Evolutionary conservation across 169 alveolate species (phyloP).

Genomic region (Cryptosporidium canis): DNA sequence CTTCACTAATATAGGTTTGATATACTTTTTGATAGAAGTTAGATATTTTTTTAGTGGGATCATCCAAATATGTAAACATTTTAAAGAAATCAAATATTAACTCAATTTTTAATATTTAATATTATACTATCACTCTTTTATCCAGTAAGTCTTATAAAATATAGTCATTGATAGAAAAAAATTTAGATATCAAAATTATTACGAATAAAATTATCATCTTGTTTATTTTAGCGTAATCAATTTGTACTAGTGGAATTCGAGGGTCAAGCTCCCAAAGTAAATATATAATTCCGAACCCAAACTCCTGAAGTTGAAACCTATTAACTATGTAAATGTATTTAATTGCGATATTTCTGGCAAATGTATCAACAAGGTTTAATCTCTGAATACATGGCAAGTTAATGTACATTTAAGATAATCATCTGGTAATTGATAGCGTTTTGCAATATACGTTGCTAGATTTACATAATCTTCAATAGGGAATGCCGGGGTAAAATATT

Average conservation of each 20-base stretch:
- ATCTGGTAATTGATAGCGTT: conserved; percentile 5
- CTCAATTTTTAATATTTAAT: background rate
- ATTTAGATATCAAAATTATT: background rate
- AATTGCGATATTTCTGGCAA: background rate
- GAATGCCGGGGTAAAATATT: conserved; percentile 3
- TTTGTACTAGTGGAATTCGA: conserved; percentile 32
- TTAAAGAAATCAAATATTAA: background rate
- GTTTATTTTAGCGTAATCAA: conserved; percentile 51
- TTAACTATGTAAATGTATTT: conserved; percentile 9
- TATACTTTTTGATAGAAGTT: background rate
- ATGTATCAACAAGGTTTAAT: background rate
- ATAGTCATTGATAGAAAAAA: conserved; percentile 17
- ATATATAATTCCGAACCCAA: conserved; percentile 46
- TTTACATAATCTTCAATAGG: conserved; percentile 49
- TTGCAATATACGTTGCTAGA: background rate
- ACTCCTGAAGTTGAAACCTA: background rate
- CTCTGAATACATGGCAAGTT: background rate
- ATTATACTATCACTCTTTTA: background rate
- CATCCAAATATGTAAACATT: background rate
- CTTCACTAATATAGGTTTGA: background rate
- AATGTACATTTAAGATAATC: conserved; percentile 11
- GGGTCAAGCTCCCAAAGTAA: conserved; percentile 69
- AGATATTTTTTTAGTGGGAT: background rate
- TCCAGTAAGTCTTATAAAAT: conserved; percentile 2
- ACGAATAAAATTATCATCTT: background rate